Percentiles rank a stretch among this genome's conserved stretches.
phyloP scores from a whole-genome alignment of 1,139 yeast genomes.

The Zygosaccharomyces pseudobailii region DNA sequence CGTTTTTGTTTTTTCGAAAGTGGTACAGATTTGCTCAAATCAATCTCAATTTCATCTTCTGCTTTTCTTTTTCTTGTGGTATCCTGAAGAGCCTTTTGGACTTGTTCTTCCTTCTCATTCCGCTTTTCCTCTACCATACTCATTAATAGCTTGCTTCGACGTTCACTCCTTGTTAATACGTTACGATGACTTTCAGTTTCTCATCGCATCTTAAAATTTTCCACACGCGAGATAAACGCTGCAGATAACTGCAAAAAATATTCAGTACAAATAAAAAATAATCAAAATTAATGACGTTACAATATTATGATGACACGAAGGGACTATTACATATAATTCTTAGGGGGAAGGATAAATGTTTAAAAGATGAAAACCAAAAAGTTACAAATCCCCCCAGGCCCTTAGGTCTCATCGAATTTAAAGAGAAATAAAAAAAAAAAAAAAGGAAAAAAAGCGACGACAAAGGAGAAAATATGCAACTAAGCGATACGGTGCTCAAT shows the following conservation, averaged over 20 bases:
- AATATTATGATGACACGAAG: constrained; percentile 3
- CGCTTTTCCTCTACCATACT: constrained; percentile 2
- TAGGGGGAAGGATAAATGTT: not conserved
- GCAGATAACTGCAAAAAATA: constrained; percentile 1
- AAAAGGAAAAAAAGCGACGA: not conserved
- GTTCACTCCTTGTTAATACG: not conserved
- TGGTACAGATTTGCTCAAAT: constrained; percentile 72
- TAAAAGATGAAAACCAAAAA: not conserved
- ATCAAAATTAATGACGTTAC: not conserved
- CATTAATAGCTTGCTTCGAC: not conserved
- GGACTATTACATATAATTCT: not conserved
- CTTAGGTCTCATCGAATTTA: not conserved
- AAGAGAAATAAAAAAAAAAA: not conserved
- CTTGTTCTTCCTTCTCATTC: constrained; percentile 11
- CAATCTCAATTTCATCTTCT: constrained; percentile 70
- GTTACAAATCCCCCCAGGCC: not conserved
- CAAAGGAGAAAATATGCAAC: too few relatives aligned
- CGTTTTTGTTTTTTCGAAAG: constrained; percentile 90
- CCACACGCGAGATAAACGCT: constrained; percentile 1
- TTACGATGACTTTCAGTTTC: not conserved
- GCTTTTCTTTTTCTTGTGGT: constrained; percentile 37
- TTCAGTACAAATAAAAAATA: not conserved
- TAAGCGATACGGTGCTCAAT: not conserved
- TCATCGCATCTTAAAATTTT: constrained; percentile 22
- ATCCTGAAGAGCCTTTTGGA: constrained; percentile 29